Evolutionary conservation across 2,329 filamentous ascomycete genomes (phyloP), one percentile per base, ranked within the genome.

Genomic region (Ceratocystis lukuohia): DNA sequence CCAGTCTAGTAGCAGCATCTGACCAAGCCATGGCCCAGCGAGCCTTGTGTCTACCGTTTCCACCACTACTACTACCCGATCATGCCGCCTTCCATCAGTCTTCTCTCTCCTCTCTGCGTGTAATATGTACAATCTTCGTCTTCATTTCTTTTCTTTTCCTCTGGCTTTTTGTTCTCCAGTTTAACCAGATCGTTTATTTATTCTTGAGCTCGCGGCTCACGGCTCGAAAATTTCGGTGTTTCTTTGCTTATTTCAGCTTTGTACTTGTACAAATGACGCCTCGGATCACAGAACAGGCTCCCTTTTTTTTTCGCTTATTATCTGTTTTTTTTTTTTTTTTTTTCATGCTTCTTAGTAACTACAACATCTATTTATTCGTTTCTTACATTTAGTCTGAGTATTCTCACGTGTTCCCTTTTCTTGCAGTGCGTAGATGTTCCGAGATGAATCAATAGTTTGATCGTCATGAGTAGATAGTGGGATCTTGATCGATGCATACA

Each of bases 261-360:
- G 56, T 59, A 59, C 56, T 59, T 15, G 30, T 3, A 59, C 56
- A 59, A 33, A 37, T 37, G 25, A 59, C 33, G 62, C 50, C 44
- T 50, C 46, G 50, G 62, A 65, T 37, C 30, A 53, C 62, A 65
- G 46, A 33, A 65, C 46, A 28, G 33, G 50, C 62, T 15, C n/a
- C 12, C 12, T 15, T n/a, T 41, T 20, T 25, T 30, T 3, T 10
- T 22, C 22, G 5, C 20, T 62, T 6, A 25, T 25, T 25, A 25
- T 25, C 25, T 62, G 1, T 22, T 22, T 8, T 46, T 25, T 17
- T 17, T 30, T 3, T 22, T 22, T 8, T 46, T 25, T 17, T 17
- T 30, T 3, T 10, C 2, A 8, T 61, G 2, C 22, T 10, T 61
- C n/a, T 62, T 25, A 17, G 37, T 15, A 12, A 48, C 1, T 8